Conservation (phyloP, 176 grass and related monocot species). For the Carex littledalei region DNA sequence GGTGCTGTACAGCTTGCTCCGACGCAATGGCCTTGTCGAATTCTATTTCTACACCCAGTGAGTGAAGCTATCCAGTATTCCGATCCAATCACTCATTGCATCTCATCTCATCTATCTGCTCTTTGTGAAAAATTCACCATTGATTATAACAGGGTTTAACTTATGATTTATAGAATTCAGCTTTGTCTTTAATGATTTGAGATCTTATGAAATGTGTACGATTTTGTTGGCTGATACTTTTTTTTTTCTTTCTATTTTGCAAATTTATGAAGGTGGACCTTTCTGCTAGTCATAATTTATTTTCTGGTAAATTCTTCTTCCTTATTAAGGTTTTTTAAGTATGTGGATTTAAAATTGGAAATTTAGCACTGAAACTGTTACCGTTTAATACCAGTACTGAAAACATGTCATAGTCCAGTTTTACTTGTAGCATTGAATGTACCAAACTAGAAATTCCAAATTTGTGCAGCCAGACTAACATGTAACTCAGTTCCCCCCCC, state of each 20-base stretch:
- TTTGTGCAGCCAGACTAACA: no score
- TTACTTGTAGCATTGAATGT: no score
- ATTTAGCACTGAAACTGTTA: no score
- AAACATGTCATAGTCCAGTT: no score
- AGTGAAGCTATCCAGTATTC: neutral
- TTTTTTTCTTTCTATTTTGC: neutral
- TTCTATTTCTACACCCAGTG: constrained; percentile 42
- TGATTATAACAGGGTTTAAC: no score
- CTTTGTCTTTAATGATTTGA: no score
- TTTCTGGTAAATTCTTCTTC: constrained; percentile 26
- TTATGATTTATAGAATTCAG: no score
- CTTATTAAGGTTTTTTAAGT: neutral
- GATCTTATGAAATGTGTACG: no score
- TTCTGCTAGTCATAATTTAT: constrained; percentile 38
- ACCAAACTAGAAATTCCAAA: no score
- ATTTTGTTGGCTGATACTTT: neutral
- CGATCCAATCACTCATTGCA: no score
- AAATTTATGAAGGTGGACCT: constrained; percentile 28
- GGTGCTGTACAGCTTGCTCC: neutral
- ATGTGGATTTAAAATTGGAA: no score
- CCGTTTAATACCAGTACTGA: neutral
- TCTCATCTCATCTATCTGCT: neutral
- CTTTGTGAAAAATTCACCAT: no score
- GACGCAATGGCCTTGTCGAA: neutral
- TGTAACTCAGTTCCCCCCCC: neutral